These are phyloP conservation scores for Colletotrichum sp. DNA, from an alignment of 2,329 filamentous ascomycete species.

Conservation along the genomic window DNA sequence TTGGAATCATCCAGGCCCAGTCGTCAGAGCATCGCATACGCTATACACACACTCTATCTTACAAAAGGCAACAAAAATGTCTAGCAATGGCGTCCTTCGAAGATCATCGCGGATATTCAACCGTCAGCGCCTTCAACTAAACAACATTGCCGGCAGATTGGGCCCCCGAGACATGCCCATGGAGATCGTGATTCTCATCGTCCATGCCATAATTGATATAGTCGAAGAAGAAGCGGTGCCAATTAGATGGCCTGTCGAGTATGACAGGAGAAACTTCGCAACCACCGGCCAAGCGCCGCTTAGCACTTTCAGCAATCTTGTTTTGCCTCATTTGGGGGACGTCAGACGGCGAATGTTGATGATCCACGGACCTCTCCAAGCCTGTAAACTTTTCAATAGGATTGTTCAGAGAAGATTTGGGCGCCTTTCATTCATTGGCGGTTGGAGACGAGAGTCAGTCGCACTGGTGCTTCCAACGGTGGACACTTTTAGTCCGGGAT, in stretches of 20 bases:
- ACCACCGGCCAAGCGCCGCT: background rate
- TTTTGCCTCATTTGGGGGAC: background rate
- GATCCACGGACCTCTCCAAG: background rate
- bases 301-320: background rate
- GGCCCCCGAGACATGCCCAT: background rate
- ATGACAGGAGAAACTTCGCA: background rate
- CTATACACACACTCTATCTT: accelerated
- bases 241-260: background rate
- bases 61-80: background rate
- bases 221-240: background rate
- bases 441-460: background rate
- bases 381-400: background rate
- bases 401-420: background rate
- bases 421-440: background rate
- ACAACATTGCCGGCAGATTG: background rate
- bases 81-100: background rate
- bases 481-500: background rate
- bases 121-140: background rate
- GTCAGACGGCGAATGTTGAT: background rate
- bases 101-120: background rate
- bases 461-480: background rate
- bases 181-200: background rate
- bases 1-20: background rate
- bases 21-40: background rate
- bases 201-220: background rate